phyloP scores from a whole-genome alignment of 2,329 filamentous ascomycete species.

The Clonostachys byssicola region DNA sequence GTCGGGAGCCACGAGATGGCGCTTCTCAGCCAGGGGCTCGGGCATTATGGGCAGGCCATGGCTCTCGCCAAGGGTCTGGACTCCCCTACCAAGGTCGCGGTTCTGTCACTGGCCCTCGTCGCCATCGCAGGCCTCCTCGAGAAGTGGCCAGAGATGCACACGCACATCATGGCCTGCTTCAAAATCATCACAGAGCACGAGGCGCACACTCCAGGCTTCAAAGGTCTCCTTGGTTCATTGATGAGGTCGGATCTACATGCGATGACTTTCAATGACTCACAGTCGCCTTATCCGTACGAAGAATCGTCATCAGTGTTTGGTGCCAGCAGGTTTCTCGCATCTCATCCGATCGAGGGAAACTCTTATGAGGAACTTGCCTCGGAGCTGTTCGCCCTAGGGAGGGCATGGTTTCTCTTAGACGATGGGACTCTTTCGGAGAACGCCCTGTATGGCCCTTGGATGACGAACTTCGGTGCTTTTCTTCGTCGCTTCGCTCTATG shows the following conservation, averaged over 20 bases:
- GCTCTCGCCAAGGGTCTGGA: constrained; percentile 15
- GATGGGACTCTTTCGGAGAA: background rate
- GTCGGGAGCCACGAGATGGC: constrained; percentile 4
- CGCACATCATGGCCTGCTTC: constrained; percentile 22
- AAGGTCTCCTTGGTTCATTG: constrained; percentile 11
- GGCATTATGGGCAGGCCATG: constrained; percentile 19
- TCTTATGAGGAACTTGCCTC: background rate
- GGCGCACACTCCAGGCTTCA: constrained; percentile 2
- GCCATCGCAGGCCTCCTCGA: constrained; percentile 23
- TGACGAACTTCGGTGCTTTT: constrained; percentile 6
- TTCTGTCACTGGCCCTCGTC: constrained; percentile 22
- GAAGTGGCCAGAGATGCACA: constrained; percentile 18
- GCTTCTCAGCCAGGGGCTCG: constrained; percentile 11
- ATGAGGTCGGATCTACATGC: constrained; percentile 23
- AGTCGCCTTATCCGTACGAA: constrained; percentile 19
- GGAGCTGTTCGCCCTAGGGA: constrained; percentile 1
- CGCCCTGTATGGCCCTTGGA: constrained; percentile 1
- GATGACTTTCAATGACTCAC: constrained; percentile 23
- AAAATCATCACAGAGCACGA: constrained; percentile 11
- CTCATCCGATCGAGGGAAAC: too few species aligned
- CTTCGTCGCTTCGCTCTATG: constrained; percentile 7
- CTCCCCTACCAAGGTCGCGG: constrained; percentile 16
- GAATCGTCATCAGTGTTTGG: constrained; percentile 4
- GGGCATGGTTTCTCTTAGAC: constrained; percentile 2
- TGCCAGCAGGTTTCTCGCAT: background rate